These are phyloP conservation scores for Spinellus fusiger DNA, from an alignment of 192 early-diverging fungal species.

Conservation along the genomic window DNA sequence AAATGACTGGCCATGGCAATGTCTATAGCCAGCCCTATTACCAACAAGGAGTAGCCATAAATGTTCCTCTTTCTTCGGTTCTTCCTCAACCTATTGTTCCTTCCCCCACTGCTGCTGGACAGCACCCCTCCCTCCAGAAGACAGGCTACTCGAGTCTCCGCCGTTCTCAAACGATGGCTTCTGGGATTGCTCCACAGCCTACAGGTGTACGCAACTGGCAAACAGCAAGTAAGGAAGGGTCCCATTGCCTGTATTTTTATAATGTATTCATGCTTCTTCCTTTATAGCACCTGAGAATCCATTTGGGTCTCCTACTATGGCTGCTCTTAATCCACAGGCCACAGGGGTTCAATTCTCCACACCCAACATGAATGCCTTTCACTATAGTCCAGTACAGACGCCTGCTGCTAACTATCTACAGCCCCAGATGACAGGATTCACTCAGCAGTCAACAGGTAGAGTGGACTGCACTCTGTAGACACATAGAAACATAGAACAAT, in stretches of 20 bases:
- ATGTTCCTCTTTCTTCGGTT: constrained; percentile 7
- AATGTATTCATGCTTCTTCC: neutral
- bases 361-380: constrained; percentile 11
- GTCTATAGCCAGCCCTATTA: neutral
- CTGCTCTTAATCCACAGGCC: constrained; percentile 16
- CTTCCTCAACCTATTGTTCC: constrained; percentile 16
- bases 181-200: constrained; percentile 31
- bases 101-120: constrained; percentile 25
- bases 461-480: too few relatives aligned
- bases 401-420: constrained; percentile 1
- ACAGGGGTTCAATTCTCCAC: constrained; percentile 29
- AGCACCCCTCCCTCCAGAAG: constrained; percentile 25
- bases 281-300: constrained; percentile 24
- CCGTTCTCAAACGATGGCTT: constrained; percentile 12
- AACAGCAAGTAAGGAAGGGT: constrained; percentile 30
- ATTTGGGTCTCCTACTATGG: constrained; percentile 23
- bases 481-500: too few relatives aligned
- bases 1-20: constrained; percentile 25
- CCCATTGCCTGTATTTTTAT: neutral
- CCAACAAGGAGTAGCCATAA: constrained; percentile 12
- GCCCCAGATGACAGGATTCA: constrained; percentile 17
- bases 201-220: constrained; percentile 39
- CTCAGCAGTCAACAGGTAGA: neutral
- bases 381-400: constrained; percentile 5
- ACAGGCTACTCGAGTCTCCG: constrained; percentile 9